Conservation (phyloP, 2,329 filamentous ascomycete species). For the Zymoseptoria tritici region DNA sequence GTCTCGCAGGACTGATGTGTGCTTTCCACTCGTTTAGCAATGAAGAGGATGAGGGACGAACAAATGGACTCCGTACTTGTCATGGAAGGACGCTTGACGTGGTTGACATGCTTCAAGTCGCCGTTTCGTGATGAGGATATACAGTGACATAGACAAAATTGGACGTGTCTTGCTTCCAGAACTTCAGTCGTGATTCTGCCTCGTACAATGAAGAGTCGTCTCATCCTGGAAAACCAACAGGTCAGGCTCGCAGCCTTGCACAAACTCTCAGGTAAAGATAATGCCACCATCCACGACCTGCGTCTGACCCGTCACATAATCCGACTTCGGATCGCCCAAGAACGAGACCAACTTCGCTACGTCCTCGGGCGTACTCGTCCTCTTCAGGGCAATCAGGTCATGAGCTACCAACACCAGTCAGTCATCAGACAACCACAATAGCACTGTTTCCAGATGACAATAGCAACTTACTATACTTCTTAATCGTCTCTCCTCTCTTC, state of each 20-base stretch:
- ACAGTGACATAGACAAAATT: not conserved
- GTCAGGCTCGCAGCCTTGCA: not conserved
- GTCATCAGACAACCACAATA: not conserved
- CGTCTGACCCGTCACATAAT: conserved; percentile 61
- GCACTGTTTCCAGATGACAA: not conserved
- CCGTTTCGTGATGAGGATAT: not conserved
- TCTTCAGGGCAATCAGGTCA: conserved; percentile 50
- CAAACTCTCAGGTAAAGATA: conserved; percentile 22
- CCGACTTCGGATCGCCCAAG: conserved; percentile 50
- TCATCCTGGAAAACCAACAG: not conserved
- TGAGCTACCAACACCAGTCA: conserved; percentile 6
- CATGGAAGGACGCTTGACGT: not conserved
- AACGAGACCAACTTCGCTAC: conserved; percentile 58
- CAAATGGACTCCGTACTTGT: not conserved
- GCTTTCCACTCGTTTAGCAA: not conserved
- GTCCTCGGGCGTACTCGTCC: conserved; percentile 55
- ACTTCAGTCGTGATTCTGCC: not conserved
- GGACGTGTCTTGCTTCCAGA: not conserved
- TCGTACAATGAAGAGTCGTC: not conserved
- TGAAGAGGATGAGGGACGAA: not conserved
- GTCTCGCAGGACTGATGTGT: not conserved
- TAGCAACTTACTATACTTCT: conserved; percentile 40
- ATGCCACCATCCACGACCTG: conserved; percentile 44
- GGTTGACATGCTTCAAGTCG: not conserved
- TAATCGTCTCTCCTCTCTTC: conserved; percentile 41